phyloP scores from a whole-genome alignment of 371 early-diverging fungal genomes.

The Batkoa obscura region DNA sequence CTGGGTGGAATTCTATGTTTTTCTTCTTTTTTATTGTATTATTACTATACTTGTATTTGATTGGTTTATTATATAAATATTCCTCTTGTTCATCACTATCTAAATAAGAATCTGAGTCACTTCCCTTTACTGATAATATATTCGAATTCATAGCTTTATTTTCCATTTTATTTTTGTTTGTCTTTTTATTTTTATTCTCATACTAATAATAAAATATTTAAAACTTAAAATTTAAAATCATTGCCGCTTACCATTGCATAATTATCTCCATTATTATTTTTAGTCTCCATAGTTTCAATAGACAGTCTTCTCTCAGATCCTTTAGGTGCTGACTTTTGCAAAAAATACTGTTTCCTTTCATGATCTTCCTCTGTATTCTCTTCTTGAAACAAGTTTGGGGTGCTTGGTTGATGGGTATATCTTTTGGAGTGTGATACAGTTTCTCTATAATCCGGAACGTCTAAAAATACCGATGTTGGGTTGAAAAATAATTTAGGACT shows the following conservation, averaged over 20 bases:
- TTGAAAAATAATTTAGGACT: slow-evolving; percentile 3
- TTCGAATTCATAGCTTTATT: not conserved
- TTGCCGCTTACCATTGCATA: not conserved
- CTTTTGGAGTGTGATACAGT: not conserved
- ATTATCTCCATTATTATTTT: not conserved
- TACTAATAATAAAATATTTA: not conserved
- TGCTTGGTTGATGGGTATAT: not conserved
- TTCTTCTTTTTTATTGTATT: not conserved
- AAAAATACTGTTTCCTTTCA: not conserved
- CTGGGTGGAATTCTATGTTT: not conserved
- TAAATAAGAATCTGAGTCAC: not conserved
- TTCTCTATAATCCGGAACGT: slow-evolving; percentile 4
- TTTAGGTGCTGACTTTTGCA: not conserved
- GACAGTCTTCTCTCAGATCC: not conserved
- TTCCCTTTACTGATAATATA: not conserved
- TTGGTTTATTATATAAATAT: not conserved
- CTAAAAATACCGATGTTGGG: slow-evolving; percentile 3
- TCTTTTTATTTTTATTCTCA: not conserved
- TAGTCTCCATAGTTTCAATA: not conserved
- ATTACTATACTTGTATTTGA: not conserved
- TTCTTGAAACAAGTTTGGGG: not conserved
- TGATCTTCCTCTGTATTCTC: not conserved
- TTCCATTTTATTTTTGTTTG: not conserved
- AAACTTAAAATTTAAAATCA: not conserved
- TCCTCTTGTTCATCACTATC: slow-evolving; percentile 7